A percentile compares a stretch with the other conserved stretches of the same genome.
These are phyloP conservation scores for Scutellaria galericulata DNA, from an alignment of 257 asterid genomes.

Conservation along the genomic window DNA sequence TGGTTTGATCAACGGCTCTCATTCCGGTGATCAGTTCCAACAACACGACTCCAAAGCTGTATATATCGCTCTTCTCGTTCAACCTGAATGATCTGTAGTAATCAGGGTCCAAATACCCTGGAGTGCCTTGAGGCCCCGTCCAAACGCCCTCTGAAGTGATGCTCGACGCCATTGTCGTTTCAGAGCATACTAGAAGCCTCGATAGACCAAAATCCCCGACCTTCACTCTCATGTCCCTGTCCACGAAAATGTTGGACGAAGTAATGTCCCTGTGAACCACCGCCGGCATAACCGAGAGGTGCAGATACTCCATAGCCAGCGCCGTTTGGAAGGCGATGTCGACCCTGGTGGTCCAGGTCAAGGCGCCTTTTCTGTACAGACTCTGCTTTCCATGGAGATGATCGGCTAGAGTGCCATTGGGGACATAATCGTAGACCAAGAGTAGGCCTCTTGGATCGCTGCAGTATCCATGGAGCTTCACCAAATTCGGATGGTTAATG, in stretches of 20 bases:
- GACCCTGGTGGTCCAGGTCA: slow-evolving; percentile 73
- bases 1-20: slow-evolving; percentile 79
- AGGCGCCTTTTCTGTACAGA: slow-evolving; percentile 42
- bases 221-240: slow-evolving; percentile 81
- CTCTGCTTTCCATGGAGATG: slow-evolving; percentile 78
- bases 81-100: slow-evolving; percentile 75
- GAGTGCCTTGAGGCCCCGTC: slow-evolving; percentile 99
- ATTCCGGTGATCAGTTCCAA: slow-evolving; percentile 86
- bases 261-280: slow-evolving; percentile 91
- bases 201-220: slow-evolving; percentile 95
- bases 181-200: slow-evolving; percentile 69
- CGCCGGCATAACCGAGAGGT: slow-evolving; percentile 79
- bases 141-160: slow-evolving; percentile 73
- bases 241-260: slow-evolving; percentile 81
- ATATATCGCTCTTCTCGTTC: slow-evolving; percentile 92
- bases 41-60: slow-evolving; percentile 89
- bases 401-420: slow-evolving; percentile 88
- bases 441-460: slow-evolving; percentile 95
- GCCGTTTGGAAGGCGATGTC: slow-evolving; percentile 84
- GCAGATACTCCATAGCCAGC: slow-evolving; percentile 81
- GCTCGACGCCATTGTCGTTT: slow-evolving; percentile 44
- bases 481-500: slow-evolving; percentile 77
- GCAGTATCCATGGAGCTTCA: slow-evolving; percentile 91
- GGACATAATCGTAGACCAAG: slow-evolving; percentile 82
- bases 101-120: slow-evolving; percentile 93